Evolutionary conservation across 352 stramenopile species (phyloP).

Genomic region (Halophytophthora polymorphica): DNA sequence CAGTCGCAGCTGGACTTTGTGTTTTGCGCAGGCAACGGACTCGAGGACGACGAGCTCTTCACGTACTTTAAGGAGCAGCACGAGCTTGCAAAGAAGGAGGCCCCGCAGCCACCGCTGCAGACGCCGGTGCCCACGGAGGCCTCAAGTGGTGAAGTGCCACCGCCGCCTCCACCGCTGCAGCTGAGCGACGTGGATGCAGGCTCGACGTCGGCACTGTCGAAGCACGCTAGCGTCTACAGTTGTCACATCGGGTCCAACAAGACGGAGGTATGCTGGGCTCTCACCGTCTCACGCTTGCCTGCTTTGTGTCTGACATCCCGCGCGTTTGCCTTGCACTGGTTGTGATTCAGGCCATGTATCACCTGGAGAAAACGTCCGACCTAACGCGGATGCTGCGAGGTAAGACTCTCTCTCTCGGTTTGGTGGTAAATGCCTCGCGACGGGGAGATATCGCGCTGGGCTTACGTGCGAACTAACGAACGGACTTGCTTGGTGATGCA

Average conservation of each 20-base stretch:
- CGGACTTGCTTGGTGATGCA: slow-evolving; percentile 13
- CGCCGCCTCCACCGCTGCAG: slow-evolving; percentile 10
- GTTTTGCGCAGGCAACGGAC: slow-evolving; percentile 80
- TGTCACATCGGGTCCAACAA: slow-evolving; percentile 74
- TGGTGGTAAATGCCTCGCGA: not conserved
- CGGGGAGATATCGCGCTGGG: not conserved
- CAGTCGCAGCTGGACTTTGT: slow-evolving; percentile 74
- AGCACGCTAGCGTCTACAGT: slow-evolving; percentile 57
- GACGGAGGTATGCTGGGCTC: slow-evolving; percentile 41
- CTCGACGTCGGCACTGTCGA: slow-evolving; percentile 33
- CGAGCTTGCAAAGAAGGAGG: slow-evolving; percentile 30
- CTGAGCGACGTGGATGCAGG: slow-evolving; percentile 11
- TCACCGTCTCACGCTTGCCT: not conserved
- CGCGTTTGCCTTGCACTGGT: not conserved
- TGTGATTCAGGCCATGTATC: slow-evolving; percentile 59
- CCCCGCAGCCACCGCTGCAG: not conserved
- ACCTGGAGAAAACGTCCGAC: slow-evolving; percentile 57
- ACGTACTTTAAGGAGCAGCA: slow-evolving; percentile 76
- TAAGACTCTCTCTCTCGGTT: slow-evolving; percentile 18
- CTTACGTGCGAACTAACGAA: not conserved
- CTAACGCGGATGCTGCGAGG: slow-evolving; percentile 54
- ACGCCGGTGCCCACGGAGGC: slow-evolving; percentile 2
- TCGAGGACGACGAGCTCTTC: slow-evolving; percentile 86
- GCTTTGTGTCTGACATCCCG: not conserved
- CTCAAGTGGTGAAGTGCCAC: slow-evolving; percentile 4